Base-by-base conservation (phyloP, 257 asterid species). In the Echium plantagineum region DNA sequence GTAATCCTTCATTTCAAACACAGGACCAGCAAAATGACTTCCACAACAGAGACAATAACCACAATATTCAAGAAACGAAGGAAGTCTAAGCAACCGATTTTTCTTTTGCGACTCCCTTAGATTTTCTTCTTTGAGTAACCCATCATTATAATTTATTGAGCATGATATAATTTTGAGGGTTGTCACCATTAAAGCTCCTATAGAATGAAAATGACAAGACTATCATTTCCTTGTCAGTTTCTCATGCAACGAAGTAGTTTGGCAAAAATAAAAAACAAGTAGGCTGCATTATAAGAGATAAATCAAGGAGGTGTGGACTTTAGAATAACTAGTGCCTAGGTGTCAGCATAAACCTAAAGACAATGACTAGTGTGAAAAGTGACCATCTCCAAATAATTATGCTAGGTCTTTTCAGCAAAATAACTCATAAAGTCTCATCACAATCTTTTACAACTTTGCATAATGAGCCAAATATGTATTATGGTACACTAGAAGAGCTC, bases 11-110 rank as follows among this genome's bases (percentile, higher is more conserved):
- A 93, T 86, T 75, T 93, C 99, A 70, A 71, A 93, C 49, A 93
- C 97, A 35, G 99, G 99, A 72, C 99, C 99, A 46, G 99, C 99
- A 80, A 93, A 89, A 81, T 93, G 99, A 67, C 91, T 93, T 70
- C 96, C 99, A 60, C 99, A 89, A 69, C 94, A 89, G 59, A 93
- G 86, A 73, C 99, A 93, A 68, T 77, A 89, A 56, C 97, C 99
- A 61, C 55, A 16, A 67, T 93, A 93, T 69, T 93, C 97, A 20
- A 86, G 69, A 54, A 89, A 30, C 32, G 97, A 86, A 57, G 99
- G 99, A 73, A 86, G 74, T 64, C 83, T 78, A 63, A 76, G 65
- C 79, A 93, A 72, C 67, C 95, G 84, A 47, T 93, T 81, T 76
- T 86, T 89, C 83, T 68, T 83, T 67, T 89, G 99, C 52, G 95